Base-by-base conservation (phyloP, 2,329 filamentous ascomycete species). In the Calonectria naviculata region DNA sequence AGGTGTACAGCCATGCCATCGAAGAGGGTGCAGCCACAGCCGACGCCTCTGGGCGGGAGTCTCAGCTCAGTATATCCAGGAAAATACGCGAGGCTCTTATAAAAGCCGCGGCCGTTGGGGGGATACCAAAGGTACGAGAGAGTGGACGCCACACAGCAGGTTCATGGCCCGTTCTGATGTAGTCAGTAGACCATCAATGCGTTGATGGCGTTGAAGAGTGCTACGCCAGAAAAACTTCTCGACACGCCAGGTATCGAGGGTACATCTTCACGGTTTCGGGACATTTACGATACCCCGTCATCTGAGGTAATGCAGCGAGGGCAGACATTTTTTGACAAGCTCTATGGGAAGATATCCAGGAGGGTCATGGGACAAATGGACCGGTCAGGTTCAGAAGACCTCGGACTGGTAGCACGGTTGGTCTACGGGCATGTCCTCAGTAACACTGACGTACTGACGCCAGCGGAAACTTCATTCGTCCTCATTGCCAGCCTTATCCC, bases 401-500 rank as follows among this genome's bases (percentile, higher is more conserved):
- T 78, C 15, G 77, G 77, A 2, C 47, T 78, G 26, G 67, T 78
- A 47, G 77, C 77, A 15, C 78, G 71, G 41, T 64, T 78, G 67
- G 73, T 69, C 38, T 78, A 78, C 7, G 77, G 77, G 46, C 78
- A 79, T 62, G 71, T 79, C 34, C 58, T 78, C 44, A 78, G 77
- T 47, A 78, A 73, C 70, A 77, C 74, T 24, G 74, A 78, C 26
- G 36, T 77, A 24, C 70, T 78, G n/a, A 76, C 77, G 6, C 73
- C 65, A 31, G 68, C 21, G 26, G 77, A 78, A 44, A 79, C 76
- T 4, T 78, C 77, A 29, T 79, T 75, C 28, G 77, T 78, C 5
- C 75, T 78, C 7, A 78, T 78, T 47, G 77, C 77, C 19, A 74
- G 77, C 36, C 77, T 78, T 26, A 79, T 78, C n/a, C 77, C 77